phyloP scores from a whole-genome alignment of 106 monocot genomes.

The Ottelia alismoides region DNA sequence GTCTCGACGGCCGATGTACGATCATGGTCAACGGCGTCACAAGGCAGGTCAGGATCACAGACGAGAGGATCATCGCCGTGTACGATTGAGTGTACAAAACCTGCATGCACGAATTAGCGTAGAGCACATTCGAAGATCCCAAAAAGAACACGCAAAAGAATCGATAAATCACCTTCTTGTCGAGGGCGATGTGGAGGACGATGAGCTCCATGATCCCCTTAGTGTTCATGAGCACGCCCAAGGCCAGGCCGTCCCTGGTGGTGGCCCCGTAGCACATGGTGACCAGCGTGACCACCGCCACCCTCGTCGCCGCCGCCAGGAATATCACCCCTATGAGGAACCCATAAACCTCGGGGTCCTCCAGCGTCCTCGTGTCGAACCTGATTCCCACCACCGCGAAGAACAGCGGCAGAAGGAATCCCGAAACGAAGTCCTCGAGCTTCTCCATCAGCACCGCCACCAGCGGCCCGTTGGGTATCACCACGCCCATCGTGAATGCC shows the following conservation, averaged over 20 bases:
- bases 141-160: not conserved
- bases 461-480: slow-evolving; percentile 26
- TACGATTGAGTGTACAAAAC: slow-evolving; percentile 23
- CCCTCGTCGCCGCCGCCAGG: not conserved
- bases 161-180: slow-evolving; percentile 19
- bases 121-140: not conserved
- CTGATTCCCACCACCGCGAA: slow-evolving; percentile 10
- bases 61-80: slow-evolving; percentile 24
- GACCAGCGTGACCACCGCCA: slow-evolving; percentile 1
- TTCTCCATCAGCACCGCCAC: slow-evolving; percentile 16
- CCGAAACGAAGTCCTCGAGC: slow-evolving; percentile 18
- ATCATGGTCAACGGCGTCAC: slow-evolving; percentile 15
- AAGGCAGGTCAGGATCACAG: slow-evolving; percentile 19
- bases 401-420: slow-evolving; percentile 25
- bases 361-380: not conserved
- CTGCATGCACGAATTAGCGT: not conserved
- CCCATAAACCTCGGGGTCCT: not conserved
- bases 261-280: slow-evolving; percentile 15
- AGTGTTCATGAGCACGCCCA: slow-evolving; percentile 36
- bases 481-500: slow-evolving; percentile 27
- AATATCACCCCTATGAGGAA: slow-evolving; percentile 3
- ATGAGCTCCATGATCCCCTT: slow-evolving; percentile 33
- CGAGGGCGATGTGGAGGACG: slow-evolving; percentile 25
- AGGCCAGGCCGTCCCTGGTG: slow-evolving; percentile 9
- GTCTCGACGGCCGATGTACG: slow-evolving; percentile 18